A percentile compares a stretch with the other conserved stretches of the same genome.
Conservation (phyloP, 2,329 filamentous ascomycete species). For the Penicillium sp. region DNA sequence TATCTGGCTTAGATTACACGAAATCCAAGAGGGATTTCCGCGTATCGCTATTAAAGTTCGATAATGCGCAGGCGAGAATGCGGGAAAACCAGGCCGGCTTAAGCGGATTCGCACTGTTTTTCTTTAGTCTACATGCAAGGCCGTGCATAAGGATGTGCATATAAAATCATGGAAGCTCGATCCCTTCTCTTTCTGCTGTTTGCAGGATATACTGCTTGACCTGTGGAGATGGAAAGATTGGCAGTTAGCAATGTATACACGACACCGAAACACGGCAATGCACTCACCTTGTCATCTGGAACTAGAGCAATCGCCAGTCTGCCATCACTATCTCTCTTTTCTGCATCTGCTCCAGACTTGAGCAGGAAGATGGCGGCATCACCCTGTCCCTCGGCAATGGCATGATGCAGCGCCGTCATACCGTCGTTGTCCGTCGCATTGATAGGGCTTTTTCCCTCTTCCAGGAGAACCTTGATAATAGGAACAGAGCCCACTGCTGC, state of each 20-base stretch:
- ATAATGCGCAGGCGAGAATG: conserved; percentile 2
- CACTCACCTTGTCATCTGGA: conserved; percentile 73
- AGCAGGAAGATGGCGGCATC: conserved; percentile 79
- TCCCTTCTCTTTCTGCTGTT: conserved; percentile 77
- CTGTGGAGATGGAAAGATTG: conserved; percentile 38
- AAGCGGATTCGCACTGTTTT: neutral
- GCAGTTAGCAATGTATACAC: conserved; percentile 3
- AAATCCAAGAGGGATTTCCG: neutral
- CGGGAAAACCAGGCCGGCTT: conserved; percentile 11
- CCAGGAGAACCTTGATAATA: conserved; percentile 73
- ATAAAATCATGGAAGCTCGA: conserved; percentile 51
- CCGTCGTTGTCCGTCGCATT: conserved; percentile 79
- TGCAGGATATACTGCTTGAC: conserved; percentile 72
- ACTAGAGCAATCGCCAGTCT: conserved; percentile 72
- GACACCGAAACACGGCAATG: neutral
- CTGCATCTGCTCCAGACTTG: conserved; percentile 76
- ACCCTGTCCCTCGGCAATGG: conserved; percentile 57
- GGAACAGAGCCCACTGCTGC: conserved; percentile 86
- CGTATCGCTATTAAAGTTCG: neutral
- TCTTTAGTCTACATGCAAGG: neutral
- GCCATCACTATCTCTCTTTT: conserved; percentile 70
- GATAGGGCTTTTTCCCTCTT: conserved; percentile 69
- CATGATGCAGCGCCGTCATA: conserved; percentile 83
- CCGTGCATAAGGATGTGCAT: neutral
- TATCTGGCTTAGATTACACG: neutral